Conservation (phyloP, 176 grass and related monocot species). For the Typha latifolia region DNA sequence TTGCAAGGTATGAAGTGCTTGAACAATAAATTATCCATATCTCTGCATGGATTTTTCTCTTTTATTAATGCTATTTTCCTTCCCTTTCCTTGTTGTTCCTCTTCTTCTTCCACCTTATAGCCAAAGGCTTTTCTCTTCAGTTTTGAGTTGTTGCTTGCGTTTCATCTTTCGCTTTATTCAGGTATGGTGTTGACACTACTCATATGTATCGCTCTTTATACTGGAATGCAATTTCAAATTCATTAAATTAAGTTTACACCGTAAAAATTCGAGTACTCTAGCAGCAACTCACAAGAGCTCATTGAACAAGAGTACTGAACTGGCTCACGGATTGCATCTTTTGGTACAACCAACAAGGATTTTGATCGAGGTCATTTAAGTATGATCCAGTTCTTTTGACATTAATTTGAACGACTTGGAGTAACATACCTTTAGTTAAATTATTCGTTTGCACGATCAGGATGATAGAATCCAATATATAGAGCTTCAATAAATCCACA, state of each 20-base stretch:
- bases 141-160: neutral
- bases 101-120: too few relatives aligned
- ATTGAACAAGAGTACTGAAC: neutral
- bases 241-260: neutral
- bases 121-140: neutral
- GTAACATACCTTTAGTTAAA: neutral
- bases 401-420: neutral
- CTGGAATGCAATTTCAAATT: neutral
- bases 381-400: neutral
- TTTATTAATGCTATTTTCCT: neutral
- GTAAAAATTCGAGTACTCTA: too few relatives aligned
- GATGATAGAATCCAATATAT: neutral
- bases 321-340: neutral
- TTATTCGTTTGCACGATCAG: neutral
- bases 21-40: neutral
- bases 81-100: neutral
- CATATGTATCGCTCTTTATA: neutral
- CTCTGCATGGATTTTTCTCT: neutral
- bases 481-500: neutral
- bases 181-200: neutral
- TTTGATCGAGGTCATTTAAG: neutral
- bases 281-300: too few relatives aligned
- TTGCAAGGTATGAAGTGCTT: neutral
- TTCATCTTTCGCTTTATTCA: neutral
- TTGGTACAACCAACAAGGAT: neutral